Conservation (phyloP, 106 monocot species). For the Dioscorea alata region DNA sequence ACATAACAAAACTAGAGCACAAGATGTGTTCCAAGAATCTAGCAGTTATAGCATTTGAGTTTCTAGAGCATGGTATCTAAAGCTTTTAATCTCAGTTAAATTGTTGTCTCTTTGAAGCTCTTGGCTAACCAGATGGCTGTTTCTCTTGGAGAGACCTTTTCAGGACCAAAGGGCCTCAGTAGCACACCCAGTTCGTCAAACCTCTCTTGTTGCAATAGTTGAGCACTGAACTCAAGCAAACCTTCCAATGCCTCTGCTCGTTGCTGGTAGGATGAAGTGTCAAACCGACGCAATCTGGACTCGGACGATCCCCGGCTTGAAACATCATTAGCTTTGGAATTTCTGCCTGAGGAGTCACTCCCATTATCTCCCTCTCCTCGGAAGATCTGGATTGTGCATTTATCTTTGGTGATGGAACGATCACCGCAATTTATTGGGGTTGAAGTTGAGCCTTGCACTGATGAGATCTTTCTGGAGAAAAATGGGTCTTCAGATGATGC, state of each 20-base stretch:
- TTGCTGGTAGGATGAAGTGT: constrained; percentile 74
- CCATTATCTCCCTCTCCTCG: constrained; percentile 38
- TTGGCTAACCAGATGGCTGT: constrained; percentile 85
- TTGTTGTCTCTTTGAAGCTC: constrained; percentile 71
- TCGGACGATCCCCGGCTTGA: constrained; percentile 62
- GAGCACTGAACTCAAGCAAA: constrained; percentile 73
- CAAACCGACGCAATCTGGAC: constrained; percentile 43
- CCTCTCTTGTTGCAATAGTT: constrained; percentile 63
- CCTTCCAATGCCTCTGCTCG: constrained; percentile 78
- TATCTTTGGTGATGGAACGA: constrained; percentile 86
- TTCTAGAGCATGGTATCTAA: no score
- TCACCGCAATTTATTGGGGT: constrained; percentile 35
- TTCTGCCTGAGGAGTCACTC: constrained; percentile 50
- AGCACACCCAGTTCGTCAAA: constrained; percentile 64
- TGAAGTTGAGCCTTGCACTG: constrained; percentile 42
- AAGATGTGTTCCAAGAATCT: no score
- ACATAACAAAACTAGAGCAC: no score
- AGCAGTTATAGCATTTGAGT: no score
- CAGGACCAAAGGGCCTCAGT: constrained; percentile 70
- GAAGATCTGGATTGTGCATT: constrained; percentile 78
- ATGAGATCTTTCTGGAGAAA: constrained; percentile 24
- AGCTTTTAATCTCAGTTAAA: not conserved
- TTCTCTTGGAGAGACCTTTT: constrained; percentile 77
- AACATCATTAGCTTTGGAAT: constrained; percentile 29
- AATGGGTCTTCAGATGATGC: constrained; percentile 72